Base-by-base conservation (phyloP, 345 rosid genomes). In the Lenwebbia sp. region DNA sequence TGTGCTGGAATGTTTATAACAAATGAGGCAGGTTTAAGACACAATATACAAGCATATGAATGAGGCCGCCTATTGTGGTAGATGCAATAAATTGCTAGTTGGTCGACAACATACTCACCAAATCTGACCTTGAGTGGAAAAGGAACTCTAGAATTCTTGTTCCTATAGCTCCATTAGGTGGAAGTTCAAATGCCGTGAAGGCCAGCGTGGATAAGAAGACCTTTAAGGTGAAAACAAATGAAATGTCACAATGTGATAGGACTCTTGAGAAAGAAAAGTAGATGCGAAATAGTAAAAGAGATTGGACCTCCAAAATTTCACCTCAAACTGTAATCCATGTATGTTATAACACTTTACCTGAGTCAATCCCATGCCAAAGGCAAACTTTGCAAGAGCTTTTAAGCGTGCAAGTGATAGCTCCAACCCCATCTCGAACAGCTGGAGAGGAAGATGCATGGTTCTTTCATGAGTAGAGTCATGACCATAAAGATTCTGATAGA, bases 351-450 rank as follows among this genome's bases (percentile, higher is more conserved):
- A 85, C 83, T 89, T 87, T 88, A 97, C 99, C 99, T 97, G 99
- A 90, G 98, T 89, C 87, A 97, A 87, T 86, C 99, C 99, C 97
- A 97, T 91, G 90, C 99, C 99, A 88, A 97, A 97, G 87, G 98
- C 98, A 88, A 90, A 97, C 90, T 94, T 97, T 82, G 99, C 98
- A 17, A 97, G 98, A 91, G 99, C 98, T 88, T 97, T 97, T 10
- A 97, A 90, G 37, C 99, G 98, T 19, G 96, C 98, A 92, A 97
- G 93, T 53, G 99, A 97, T 86, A 97, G 98, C 94, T 97, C 99
- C 84, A 97, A 90, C 55, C 99, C 99, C 99, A 97, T 97, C 93
- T 97, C 99, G 86, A 97, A 97, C 54, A 97, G 93, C 99, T 97
- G 94, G 86, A 91, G 94, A 88, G 82, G 85, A 87, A 86, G 83